Percentiles rank a stretch among this genome's conserved stretches.
Conservation (phyloP, 139 green algal genomes). For the Chlorella sp. region DNA sequence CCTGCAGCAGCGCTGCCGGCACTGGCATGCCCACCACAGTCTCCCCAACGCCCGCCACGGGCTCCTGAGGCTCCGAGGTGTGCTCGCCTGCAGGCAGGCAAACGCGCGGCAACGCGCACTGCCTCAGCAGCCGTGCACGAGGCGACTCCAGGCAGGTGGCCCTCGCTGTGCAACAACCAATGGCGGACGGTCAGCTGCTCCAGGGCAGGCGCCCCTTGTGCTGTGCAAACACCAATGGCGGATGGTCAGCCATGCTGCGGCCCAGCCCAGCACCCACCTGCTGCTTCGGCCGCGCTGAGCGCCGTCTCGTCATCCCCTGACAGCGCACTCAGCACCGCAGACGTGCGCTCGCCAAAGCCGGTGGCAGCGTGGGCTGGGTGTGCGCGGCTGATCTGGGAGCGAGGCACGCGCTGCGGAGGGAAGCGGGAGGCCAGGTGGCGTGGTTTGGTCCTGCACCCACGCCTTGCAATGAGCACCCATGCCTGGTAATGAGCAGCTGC, state of each 20-base stretch:
- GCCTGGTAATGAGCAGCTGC: neutral
- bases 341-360: conserved; percentile 28
- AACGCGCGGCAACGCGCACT: too few relatives aligned
- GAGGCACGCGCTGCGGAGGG: conserved; percentile 29
- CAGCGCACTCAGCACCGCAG: conserved; percentile 36
- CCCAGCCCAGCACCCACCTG: neutral
- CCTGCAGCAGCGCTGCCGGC: neutral
- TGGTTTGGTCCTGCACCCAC: neutral
- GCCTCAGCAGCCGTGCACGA: too few relatives aligned
- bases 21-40: neutral
- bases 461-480: neutral
- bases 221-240: too few relatives aligned
- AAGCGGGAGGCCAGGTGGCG: neutral
- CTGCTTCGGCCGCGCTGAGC: conserved; percentile 28
- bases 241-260: too few relatives aligned
- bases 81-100: neutral
- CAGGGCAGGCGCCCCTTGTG: too few relatives aligned
- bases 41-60: neutral
- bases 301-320: conserved; percentile 37
- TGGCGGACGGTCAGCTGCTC: too few relatives aligned
- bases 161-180: too few relatives aligned
- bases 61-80: conserved; percentile 16
- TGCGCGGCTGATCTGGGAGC: conserved; percentile 36
- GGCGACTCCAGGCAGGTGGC: too few relatives aligned
- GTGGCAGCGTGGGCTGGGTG: conserved; percentile 16